These are phyloP conservation scores for Aspergillus leporis DNA, from an alignment of 495 filamentous ascomycete genomes.

Conservation along the genomic window DNA sequence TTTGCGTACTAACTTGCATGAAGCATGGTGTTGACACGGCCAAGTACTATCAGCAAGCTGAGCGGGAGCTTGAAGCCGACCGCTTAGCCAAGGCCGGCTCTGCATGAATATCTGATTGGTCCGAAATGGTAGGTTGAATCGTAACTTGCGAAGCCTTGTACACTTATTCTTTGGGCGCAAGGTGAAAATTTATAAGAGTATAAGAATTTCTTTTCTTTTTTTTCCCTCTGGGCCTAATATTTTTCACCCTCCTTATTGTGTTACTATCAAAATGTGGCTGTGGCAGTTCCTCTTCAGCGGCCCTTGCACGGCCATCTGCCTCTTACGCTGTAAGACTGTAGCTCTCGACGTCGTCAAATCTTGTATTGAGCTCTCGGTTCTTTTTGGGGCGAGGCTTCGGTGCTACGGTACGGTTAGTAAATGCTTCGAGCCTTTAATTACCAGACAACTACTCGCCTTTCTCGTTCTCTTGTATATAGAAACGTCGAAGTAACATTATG, in stretches of 20 bases:
- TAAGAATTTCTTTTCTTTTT: background rate
- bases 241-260: background rate
- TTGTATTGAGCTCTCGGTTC: constrained; percentile 51
- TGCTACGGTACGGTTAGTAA: constrained; percentile 38
- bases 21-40: constrained; percentile 96
- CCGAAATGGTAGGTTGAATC: constrained; percentile 8
- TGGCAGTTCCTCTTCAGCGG: background rate
- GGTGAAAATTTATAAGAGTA: background rate
- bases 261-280: background rate
- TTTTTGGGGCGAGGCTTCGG: constrained; percentile 62
- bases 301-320: background rate
- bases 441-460: constrained; percentile 55
- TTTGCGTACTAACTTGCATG: constrained; percentile 18
- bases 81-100: constrained; percentile 34
- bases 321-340: background rate
- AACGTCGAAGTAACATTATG: constrained; percentile 84
- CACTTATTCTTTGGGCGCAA: constrained; percentile 24
- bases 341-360: constrained; percentile 25
- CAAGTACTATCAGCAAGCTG: constrained; percentile 97
- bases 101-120: constrained; percentile 21
- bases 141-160: constrained; percentile 28
- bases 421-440: background rate
- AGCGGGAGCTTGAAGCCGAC: constrained; percentile 88
- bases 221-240: background rate
- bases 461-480: constrained; percentile 96